Evolutionary conservation across 352 stramenopile species (phyloP).

Genomic region (Nothophytophthora sp.): DNA sequence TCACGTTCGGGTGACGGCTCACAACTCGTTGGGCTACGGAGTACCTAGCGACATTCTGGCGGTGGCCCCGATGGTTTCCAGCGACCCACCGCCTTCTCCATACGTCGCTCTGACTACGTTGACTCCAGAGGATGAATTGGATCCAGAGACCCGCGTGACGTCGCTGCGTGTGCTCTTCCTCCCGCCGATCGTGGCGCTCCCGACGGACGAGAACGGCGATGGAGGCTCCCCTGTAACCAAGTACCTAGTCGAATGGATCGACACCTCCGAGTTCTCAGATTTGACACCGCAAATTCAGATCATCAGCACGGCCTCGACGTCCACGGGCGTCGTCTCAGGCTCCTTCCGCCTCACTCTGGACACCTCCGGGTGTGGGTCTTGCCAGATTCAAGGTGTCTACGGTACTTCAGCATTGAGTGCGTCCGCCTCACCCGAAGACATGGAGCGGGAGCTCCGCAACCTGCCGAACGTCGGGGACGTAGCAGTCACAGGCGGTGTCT

Average conservation of each 20-base stretch:
- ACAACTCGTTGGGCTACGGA: constrained; percentile 94
- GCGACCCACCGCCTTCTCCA: constrained; percentile 83
- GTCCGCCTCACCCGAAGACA: constrained; percentile 46
- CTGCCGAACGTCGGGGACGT: constrained; percentile 94
- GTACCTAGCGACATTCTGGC: constrained; percentile 60
- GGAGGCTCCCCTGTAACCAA: constrained; percentile 84
- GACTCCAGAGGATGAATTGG: constrained; percentile 40
- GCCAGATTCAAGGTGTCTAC: constrained; percentile 68
- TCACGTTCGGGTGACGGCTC: constrained; percentile 88
- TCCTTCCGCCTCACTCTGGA: constrained; percentile 87
- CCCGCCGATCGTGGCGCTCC: constrained; percentile 44
- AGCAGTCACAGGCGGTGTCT: constrained; percentile 50
- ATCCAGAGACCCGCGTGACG: constrained; percentile 58
- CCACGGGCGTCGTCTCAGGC: constrained; percentile 36
- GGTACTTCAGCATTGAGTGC: constrained; percentile 75
- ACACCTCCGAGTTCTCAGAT: constrained; percentile 60
- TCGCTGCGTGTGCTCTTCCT: constrained; percentile 88
- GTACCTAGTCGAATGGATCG: constrained; percentile 95
- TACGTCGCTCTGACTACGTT: constrained; percentile 54
- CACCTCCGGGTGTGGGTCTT: constrained; percentile 75
- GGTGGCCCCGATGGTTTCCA: constrained; percentile 83
- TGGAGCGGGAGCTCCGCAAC: constrained; percentile 91
- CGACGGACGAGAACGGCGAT: constrained; percentile 73
- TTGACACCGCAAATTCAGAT: constrained; percentile 68
- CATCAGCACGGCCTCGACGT: constrained; percentile 49